Base-by-base conservation (phyloP, 2,329 filamentous ascomycete species). In the Fonsecaea multimorphosa region DNA sequence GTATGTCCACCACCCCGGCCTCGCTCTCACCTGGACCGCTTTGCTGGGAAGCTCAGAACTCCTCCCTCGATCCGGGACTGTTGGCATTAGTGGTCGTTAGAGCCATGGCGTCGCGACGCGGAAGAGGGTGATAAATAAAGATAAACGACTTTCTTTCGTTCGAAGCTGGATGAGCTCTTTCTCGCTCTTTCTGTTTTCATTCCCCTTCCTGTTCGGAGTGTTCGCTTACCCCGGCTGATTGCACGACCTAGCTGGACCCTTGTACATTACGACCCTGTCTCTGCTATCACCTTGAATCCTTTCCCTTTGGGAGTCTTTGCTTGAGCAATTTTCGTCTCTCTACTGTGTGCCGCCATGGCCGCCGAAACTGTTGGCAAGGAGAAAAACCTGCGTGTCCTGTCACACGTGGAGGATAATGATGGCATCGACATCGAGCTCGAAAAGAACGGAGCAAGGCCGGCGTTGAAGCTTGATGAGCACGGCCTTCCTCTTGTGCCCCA, bases 401-500 rank as follows among this genome's bases (percentile, higher is more conserved):
- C 55, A 22, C 55, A 58, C 31, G 32, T 58, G 8, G 55, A 58
- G 22, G 55, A 58, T 6, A 49, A 49, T 12, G 44, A 49, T 19
- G 55, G 55, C 55, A 27, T 29, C 22, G 55, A 58, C 9, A 31
- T 58, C 24, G 55, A 58, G 55, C 24, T 58, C 24, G 40, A 46
- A n/a, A 58, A 40, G 11, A 5, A 24, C 12, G 44, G 53, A 44
- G 14, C 27, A 38, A 27, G 34, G 12, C 58, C 58, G 16, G 24
- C 9, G 12, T 8, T 61, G 44, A 61, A 61, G 58, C 58, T 61
- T 19, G 58, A 61, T n/a, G 44, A 36, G 58, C 44, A 61, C 16
- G 58, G 58, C 6, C 44, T 61, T 27, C 58, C 58, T 38, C 58
- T 61, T 34, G 49, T 52, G 22, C 58, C 58, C 9, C 58, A 61